Base-by-base conservation (phyloP, 2,329 filamentous ascomycete genomes). In the Ophiosphaerella korrae region DNA sequence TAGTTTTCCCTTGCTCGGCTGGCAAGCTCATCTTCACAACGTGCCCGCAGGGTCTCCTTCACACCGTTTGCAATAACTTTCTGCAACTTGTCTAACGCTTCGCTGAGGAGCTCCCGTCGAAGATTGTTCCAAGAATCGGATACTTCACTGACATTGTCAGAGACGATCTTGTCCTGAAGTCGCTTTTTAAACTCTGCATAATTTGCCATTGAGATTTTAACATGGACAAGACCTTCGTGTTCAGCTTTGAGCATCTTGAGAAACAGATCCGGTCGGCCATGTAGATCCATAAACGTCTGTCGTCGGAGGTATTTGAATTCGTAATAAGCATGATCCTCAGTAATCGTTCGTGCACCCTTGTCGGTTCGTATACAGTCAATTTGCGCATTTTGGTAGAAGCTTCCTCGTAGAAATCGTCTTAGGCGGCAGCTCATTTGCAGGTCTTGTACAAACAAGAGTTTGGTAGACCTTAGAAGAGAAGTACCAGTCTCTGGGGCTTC, bases 181-280 rank as follows among this genome's bases (percentile, higher is more conserved):
- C 88, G 85, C 43, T 85, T 84, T 50, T 86, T 86, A 78, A 96
- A 92, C 31, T 88, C 83, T 6, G 87, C 84, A 62, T 89, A 87
- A 48, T 88, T 86, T 63, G 90, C 85, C 71, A 97, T 83, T 12
- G 83, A 84, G 14, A 97, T 84, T 61, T 85, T 87, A 47, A 99
- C 90, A 52, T 96, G 90, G 12, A 99, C 83, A 1, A 99, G 79
- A 2, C 93, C 92, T 71, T 99, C 94, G 65, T 94, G 89, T 73
- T 99, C 94, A 1, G 94, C 94, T 72, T 92, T 95, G 73, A 97
- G 86, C 94, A 99, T 99, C 76, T 95, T 93, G 48, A 99, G 78
- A 71, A 94, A 99, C 23, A 96, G 80, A 58, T 97, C 92, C 1
- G 94, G 94, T 45, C 89, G 87, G 45, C 86, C 85, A 2, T 91